phyloP scores from a whole-genome alignment of 148 eudicot species.

The Heliosperma pusillum region DNA sequence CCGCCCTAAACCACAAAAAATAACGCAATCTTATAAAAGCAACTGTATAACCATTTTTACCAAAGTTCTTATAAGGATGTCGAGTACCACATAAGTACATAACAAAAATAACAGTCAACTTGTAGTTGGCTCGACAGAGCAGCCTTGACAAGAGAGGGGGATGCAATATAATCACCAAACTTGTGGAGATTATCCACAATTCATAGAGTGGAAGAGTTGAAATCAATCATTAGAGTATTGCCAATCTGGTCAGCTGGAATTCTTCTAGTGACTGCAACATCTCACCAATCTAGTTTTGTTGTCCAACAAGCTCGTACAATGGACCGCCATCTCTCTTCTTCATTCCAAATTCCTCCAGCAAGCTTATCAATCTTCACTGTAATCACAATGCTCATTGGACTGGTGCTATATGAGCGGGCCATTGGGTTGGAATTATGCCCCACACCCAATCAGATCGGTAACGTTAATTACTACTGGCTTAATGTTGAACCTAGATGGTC shows the following conservation, averaged over 20 bases:
- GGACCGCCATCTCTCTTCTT: conserved; percentile 59
- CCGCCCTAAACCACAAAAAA: too few relatives aligned
- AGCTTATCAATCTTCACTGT: conserved; percentile 72
- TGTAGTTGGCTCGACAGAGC: conserved; percentile 93
- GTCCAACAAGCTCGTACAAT: conserved; percentile 77
- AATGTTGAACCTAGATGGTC: too few relatives aligned
- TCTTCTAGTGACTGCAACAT: conserved; percentile 57
- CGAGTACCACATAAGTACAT: too few relatives aligned
- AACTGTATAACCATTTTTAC: too few relatives aligned
- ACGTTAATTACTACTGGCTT: too few relatives aligned
- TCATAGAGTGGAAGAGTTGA: conserved; percentile 86
- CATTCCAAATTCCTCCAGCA: conserved; percentile 77
- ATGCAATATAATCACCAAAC: conserved; percentile 42
- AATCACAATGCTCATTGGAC: conserved; percentile 57
- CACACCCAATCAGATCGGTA: too few relatives aligned
- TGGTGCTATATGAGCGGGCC: conserved; percentile 61
- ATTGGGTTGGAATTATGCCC: too few relatives aligned
- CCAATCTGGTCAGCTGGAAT: conserved; percentile 94
- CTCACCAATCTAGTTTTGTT: conserved; percentile 81
- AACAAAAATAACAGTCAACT: too few relatives aligned
- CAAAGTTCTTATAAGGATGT: too few relatives aligned
- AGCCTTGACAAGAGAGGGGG: conserved; percentile 51
- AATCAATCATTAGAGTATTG: too few relatives aligned
- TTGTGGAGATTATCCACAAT: conserved; percentile 66
- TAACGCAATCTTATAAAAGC: too few relatives aligned